phyloP scores from a whole-genome alignment of 1,284 basidiomycete species.

The Anthracocystis walkeri region DNA sequence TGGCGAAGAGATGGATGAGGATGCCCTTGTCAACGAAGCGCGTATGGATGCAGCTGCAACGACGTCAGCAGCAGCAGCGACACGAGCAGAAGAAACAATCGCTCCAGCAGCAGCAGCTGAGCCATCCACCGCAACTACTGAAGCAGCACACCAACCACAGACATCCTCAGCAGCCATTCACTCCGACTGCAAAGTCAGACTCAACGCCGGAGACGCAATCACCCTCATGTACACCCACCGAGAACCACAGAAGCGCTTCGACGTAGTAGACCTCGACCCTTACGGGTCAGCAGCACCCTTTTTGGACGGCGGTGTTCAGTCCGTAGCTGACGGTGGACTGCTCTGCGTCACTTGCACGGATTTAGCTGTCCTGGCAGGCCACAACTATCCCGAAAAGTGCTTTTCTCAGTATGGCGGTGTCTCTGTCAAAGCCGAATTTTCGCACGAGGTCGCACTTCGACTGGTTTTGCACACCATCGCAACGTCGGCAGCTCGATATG shows the following conservation, averaged over 20 bases:
- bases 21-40: slow-evolving; percentile 31
- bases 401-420: slow-evolving; percentile 83
- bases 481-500: slow-evolving; percentile 88
- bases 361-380: slow-evolving; percentile 89
- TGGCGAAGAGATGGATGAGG: slow-evolving; percentile 31
- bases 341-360: slow-evolving; percentile 98
- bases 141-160: background rate
- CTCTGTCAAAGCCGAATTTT: slow-evolving; percentile 89
- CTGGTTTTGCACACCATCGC: slow-evolving; percentile 88
- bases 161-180: slow-evolving; percentile 49
- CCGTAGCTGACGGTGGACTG: slow-evolving; percentile 82
- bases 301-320: slow-evolving; percentile 95
- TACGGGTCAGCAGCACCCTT: slow-evolving; percentile 98
- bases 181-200: slow-evolving; percentile 64
- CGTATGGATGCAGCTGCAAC: slow-evolving; percentile 4
- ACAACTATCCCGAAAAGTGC: slow-evolving; percentile 88
- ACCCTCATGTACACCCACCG: slow-evolving; percentile 92
- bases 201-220: slow-evolving; percentile 67
- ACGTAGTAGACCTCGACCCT: slow-evolving; percentile 95
- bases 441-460: slow-evolving; percentile 76
- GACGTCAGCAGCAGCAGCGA: slow-evolving; percentile 1
- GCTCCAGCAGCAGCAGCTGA: slow-evolving; percentile 4
- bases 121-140: background rate
- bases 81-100: background rate
- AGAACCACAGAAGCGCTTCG: slow-evolving; percentile 79